phyloP scores from a whole-genome alignment of 345 rosid genomes.

The Linum tenue region DNA sequence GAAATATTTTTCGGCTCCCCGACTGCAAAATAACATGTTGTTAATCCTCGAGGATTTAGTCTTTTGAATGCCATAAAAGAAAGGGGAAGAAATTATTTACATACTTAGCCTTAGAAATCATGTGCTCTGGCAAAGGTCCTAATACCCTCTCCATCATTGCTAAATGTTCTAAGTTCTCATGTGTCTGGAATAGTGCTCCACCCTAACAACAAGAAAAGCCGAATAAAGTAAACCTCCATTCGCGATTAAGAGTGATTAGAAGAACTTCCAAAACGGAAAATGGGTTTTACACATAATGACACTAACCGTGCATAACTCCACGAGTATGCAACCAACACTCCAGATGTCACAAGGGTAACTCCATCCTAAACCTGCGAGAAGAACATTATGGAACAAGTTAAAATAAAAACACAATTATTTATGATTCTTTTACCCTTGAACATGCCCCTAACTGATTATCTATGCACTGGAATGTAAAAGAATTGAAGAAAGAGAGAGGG shows the following conservation, averaged over 20 bases:
- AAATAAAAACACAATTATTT: too few species aligned
- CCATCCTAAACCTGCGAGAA: slow-evolving; percentile 21
- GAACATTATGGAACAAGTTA: not conserved
- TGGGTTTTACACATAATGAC: not conserved
- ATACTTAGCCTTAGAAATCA: slow-evolving; percentile 48
- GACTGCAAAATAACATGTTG: slow-evolving; percentile 25
- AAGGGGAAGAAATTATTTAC: not conserved
- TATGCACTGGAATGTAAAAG: not conserved
- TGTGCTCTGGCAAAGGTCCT: slow-evolving; percentile 33
- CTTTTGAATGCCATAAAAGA: too few species aligned
- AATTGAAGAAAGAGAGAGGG: not conserved
- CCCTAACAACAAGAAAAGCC: slow-evolving; percentile 7
- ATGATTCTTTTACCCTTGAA: too few species aligned
- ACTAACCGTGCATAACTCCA: slow-evolving; percentile 18
- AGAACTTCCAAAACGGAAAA: slow-evolving; percentile 5
- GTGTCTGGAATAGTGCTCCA: slow-evolving; percentile 19
- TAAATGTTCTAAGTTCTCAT: slow-evolving; percentile 22
- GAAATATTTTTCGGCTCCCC: slow-evolving; percentile 60
- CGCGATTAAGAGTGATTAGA: slow-evolving; percentile 7
- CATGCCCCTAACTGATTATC: too few species aligned
- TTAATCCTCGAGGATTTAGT: too few species aligned
- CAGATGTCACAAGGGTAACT: slow-evolving; percentile 24
- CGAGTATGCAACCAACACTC: slow-evolving; percentile 22
- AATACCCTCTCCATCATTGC: slow-evolving; percentile 29
- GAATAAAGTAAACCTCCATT: too few species aligned